These are phyloP conservation scores for Eucalyptus sp. DNA, from an alignment of 345 rosid genomes.

Conservation along the genomic window DNA sequence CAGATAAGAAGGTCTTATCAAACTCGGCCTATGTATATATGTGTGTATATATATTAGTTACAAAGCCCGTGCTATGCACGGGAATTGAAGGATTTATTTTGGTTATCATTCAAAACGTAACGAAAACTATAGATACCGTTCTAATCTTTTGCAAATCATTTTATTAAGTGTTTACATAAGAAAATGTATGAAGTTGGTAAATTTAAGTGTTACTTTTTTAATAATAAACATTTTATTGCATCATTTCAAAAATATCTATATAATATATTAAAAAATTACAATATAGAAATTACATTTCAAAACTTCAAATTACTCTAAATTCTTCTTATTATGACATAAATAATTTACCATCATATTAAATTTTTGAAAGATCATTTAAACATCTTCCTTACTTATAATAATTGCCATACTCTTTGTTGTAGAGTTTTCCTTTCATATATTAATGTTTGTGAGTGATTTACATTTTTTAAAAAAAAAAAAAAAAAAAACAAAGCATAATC, in stretches of 20 bases:
- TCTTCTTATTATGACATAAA: not conserved
- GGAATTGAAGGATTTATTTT: not conserved
- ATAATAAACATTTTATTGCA: not conserved
- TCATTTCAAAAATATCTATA: not conserved
- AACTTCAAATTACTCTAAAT: not conserved
- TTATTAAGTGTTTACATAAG: not conserved
- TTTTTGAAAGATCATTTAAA: not conserved
- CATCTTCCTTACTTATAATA: not conserved
- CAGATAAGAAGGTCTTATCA: not conserved
- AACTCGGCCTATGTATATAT: too few species aligned
- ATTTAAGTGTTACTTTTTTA: not conserved
- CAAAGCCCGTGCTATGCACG: not conserved
- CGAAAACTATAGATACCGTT: not conserved
- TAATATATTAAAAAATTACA: not conserved
- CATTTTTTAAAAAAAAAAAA: not conserved
- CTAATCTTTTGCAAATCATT: not conserved
- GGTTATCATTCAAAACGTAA: too few species aligned
- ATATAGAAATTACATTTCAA: not conserved
- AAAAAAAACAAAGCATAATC: not conserved
- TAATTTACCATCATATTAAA: not conserved
- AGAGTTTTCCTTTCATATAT: not conserved
- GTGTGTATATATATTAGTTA: too few species aligned
- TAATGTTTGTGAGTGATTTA: not conserved
- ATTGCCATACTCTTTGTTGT: not conserved
- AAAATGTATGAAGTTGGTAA: not conserved